Evolutionary conservation across 2,329 filamentous ascomycete genomes (phyloP), one percentile per base, ranked within the genome.

Genomic region (Helminthosporium solani): DNA sequence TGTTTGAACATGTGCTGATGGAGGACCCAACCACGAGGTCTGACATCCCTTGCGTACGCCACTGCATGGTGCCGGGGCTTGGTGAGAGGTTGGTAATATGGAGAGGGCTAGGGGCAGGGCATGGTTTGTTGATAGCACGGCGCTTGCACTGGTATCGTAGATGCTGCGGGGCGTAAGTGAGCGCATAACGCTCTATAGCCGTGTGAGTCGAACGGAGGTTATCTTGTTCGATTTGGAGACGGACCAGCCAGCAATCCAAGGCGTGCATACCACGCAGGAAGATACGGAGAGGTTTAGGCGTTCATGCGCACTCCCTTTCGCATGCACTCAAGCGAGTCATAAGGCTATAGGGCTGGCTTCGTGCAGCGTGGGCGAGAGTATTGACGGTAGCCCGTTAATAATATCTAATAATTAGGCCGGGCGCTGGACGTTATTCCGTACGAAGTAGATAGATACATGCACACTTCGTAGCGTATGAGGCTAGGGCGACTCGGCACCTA

Each of bases 1-100:
- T 20, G 46, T 57, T 53, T 49, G 37, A 48, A 54, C 53, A 44
- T 41, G 15, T 45, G 30, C 15, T 33, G 41, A 46, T 42, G 48
- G 44, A 49, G 47, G 33, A 33, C n/a, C 21, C 44, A 43, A 50
- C 53, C 53, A 58, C 49, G 53, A 52, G 53, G 52, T 38, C 39
- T 40, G 40, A 44, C 44, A 33, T 40, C 23, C 35, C 25, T 46
- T 39, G 41, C 36, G 28, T 42, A 33, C 31, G 36, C 40, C 35
- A 44, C 39, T 37, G 40, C 51, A 49, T 50, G 47, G 45, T 27
- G 35, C 36, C 46, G 47, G 48, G 33, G 36, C 25, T n/a, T 30
- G 41, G 37, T 20, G 40, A 51, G 37, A 44, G 42, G 30, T 35
- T 25, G 27, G 7, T 40, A 44, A 40, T 47, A 41, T 48, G 37